Conservation (phyloP, 768 basidiomycete genomes). For the Suillus brevipes region DNA sequence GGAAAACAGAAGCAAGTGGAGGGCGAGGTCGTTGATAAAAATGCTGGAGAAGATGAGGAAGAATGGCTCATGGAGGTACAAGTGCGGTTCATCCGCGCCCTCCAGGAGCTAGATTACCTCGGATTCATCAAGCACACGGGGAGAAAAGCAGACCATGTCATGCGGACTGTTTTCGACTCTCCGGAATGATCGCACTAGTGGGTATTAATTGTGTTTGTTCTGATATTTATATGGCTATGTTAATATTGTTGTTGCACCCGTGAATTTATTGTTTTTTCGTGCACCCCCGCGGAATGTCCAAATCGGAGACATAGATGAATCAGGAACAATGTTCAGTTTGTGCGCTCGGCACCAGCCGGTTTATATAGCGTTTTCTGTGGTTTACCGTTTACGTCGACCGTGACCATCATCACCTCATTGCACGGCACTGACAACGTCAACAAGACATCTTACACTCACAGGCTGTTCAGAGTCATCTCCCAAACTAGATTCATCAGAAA, state of each 20-base stretch:
- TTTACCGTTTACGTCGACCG: too few relatives aligned
- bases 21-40: conserved; percentile 29
- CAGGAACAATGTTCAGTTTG: neutral
- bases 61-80: conserved; percentile 67
- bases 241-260: too few relatives aligned
- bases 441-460: neutral
- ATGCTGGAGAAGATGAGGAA: conserved; percentile 38
- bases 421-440: neutral
- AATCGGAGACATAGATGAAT: neutral
- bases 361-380: too few relatives aligned
- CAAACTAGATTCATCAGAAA: neutral
- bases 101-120: conserved; percentile 81
- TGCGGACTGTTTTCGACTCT: conserved; percentile 63
- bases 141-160: conserved; percentile 74
- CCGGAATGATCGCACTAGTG: conserved; percentile 18
- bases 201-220: conserved; percentile 9
- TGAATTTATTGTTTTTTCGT: neutral
- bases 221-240: neutral
- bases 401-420: neutral
- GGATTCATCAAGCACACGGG: conserved; percentile 81
- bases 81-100: conserved; percentile 73
- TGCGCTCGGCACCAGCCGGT: neutral
- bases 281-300: neutral
- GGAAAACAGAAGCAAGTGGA: conserved; percentile 31
- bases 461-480: neutral